phyloP scores from a whole-genome alignment of 139 green algal genomes.

The Chlamydomonas sp. region DNA sequence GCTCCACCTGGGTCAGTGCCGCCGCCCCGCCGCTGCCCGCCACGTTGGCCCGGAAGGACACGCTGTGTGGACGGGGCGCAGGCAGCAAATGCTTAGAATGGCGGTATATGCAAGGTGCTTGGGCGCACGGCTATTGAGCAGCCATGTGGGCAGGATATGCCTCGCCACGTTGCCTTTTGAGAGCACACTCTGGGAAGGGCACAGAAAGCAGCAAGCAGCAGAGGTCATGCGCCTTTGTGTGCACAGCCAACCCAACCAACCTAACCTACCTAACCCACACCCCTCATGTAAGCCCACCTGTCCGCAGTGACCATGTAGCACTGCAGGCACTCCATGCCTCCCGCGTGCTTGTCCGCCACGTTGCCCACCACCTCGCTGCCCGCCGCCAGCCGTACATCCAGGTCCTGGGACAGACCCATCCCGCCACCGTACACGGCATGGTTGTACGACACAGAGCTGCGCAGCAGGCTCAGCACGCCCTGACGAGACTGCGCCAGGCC shows the following conservation, averaged over 20 bases:
- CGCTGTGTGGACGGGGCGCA: too few species aligned
- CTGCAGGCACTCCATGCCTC: constrained; percentile 12
- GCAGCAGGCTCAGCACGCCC: neutral
- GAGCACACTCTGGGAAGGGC: too few species aligned
- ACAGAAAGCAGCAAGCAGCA: too few species aligned
- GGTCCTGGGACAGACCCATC: neutral
- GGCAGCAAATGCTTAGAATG: too few species aligned
- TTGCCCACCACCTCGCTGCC: neutral
- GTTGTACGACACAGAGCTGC: neutral
- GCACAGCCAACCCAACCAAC: neutral
- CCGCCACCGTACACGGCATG: constrained; percentile 4
- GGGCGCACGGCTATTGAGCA: too few species aligned
- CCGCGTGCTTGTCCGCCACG: neutral
- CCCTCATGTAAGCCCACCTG: neutral
- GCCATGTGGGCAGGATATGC: too few species aligned
- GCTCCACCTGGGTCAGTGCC: neutral
- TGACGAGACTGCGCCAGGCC: constrained; percentile 1
- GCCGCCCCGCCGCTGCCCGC: too few species aligned
- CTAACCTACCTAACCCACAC: neutral
- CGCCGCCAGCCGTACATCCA: neutral
- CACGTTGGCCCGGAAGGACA: too few species aligned
- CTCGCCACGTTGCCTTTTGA: too few species aligned
- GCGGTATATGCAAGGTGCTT: too few species aligned
- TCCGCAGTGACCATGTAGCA: neutral
- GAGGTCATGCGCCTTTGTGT: too few species aligned